These are phyloP conservation scores for Flaveria linearis DNA, from an alignment of 129 eudicot genomes.

Conservation along the genomic window DNA sequence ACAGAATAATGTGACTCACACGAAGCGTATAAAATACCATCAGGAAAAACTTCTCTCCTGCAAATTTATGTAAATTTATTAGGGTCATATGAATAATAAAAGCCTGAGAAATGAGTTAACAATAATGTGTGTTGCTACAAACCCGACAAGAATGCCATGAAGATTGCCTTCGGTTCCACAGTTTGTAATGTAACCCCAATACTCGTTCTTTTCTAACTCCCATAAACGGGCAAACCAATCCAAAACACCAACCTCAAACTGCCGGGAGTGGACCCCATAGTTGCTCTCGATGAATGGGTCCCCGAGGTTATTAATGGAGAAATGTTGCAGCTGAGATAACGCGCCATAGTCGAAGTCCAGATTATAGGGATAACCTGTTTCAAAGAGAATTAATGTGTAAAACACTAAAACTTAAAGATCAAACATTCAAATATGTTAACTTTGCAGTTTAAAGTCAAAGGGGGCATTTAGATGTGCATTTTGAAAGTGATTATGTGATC, in stretches of 20 bases:
- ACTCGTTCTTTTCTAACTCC: constrained; percentile 83
- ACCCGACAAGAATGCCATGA: constrained; percentile 98
- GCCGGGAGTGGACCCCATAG: constrained; percentile 96
- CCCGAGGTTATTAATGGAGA: constrained; percentile 92
- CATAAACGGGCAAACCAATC: constrained; percentile 98
- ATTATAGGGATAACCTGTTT: constrained; percentile 88
- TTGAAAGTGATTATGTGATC: constrained; percentile 12
- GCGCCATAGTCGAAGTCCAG: constrained; percentile 98
- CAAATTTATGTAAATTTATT: constrained; percentile 9
- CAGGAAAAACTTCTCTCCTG: constrained; percentile 99
- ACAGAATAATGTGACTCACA: constrained; percentile 89
- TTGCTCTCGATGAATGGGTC: constrained; percentile 99
- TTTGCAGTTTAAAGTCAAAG: neutral
- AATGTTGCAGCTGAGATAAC: constrained; percentile 85
- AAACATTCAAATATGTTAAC: constrained; percentile 1
- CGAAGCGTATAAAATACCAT: constrained; percentile 87
- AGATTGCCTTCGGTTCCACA: constrained; percentile 99
- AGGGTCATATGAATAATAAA: neutral
- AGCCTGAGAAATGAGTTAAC: neutral
- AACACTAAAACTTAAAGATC: neutral
- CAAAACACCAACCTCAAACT: constrained; percentile 96
- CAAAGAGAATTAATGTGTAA: neutral
- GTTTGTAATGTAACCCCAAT: constrained; percentile 98
- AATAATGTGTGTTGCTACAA: constrained; percentile 23
- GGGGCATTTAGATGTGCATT: neutral